Evolutionary conservation across 345 rosid genomes (phyloP), one percentile per base, ranked within the genome.

Genomic region (Cochlearia excelsa): DNA sequence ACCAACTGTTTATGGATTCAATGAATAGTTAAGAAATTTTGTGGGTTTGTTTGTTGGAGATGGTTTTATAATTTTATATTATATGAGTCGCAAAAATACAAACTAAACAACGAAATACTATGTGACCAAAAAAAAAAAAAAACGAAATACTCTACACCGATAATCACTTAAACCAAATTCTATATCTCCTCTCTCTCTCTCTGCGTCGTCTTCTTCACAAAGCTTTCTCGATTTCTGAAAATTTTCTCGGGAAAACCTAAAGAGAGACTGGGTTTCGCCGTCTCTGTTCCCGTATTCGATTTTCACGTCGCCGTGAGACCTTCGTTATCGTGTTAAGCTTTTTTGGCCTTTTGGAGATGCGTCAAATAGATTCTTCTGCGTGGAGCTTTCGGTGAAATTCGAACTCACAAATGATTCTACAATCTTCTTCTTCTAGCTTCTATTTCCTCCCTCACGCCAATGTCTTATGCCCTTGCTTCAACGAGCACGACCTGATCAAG

Each of bases 381-480:
- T 64, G 66, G 61, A 64, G 75, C 43, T 68, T 61, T 29, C 65
- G 43, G 74, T 54, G 66, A 63, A 26, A 27, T 54, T 30, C n/a
- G 55, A 40, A 47, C 68, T 1, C 1, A 38, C 7, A 75, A 78
- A 87, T 84, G 95, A 73, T 59, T 81, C 69, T 70, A 65, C 85
- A 72, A 10, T 76, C 86, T 51, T 51, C 79, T 61, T 54, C 79
- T 68, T 59, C 77, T 49, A 72, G 68, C 65, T 72, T 69, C 58
- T 27, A 34, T 50, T 63, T 71, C 73, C 23, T 16, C 60, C 69
- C 5, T 47, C 51, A 39, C 43, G 61, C 16, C 66, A 16, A 46
- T 52, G 43, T 67, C 4, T 64, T 78, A 6, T 81, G 83, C 50
- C 80, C 80, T 16, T 80, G 81, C 66, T 78, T 79, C 35, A 78